These are phyloP conservation scores for Neonectria hederae DNA, from an alignment of 2,329 filamentous ascomycete species.

Conservation along the genomic window DNA sequence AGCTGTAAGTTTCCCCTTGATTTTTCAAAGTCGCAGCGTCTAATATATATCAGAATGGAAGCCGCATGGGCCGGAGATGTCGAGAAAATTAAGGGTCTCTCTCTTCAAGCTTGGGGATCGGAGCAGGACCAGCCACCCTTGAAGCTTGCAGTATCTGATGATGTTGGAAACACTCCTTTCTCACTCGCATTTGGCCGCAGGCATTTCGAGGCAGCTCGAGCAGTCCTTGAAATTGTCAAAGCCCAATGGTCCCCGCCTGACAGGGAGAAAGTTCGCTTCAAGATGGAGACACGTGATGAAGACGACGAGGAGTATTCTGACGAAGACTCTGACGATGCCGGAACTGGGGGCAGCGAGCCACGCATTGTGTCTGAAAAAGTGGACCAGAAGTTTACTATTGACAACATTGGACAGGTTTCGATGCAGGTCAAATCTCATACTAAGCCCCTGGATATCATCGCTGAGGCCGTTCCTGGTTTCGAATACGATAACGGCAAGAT, in stretches of 20 bases:
- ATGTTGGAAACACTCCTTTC: slow-evolving; percentile 65
- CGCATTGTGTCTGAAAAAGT: slow-evolving; percentile 64
- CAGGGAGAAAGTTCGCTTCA: slow-evolving; percentile 61
- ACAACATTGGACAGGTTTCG: slow-evolving; percentile 76
- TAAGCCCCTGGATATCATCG: slow-evolving; percentile 64
- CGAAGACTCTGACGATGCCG: slow-evolving; percentile 50
- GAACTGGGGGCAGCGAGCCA: slow-evolving; percentile 49
- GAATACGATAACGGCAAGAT: slow-evolving; percentile 43
- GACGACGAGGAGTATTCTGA: slow-evolving; percentile 52
- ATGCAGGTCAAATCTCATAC: slow-evolving; percentile 73
- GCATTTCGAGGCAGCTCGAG: slow-evolving; percentile 69
- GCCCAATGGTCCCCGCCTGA: slow-evolving; percentile 72
- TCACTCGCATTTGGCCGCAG: slow-evolving; percentile 73
- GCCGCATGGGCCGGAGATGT: slow-evolving; percentile 78
- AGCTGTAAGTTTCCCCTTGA: slow-evolving; percentile 60
- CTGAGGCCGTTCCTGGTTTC: slow-evolving; percentile 49
- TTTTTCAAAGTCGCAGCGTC: neutral
- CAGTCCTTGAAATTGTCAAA: slow-evolving; percentile 74
- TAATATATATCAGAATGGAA: slow-evolving; percentile 63
- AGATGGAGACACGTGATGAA: slow-evolving; percentile 49
- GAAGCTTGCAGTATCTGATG: slow-evolving; percentile 68
- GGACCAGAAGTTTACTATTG: slow-evolving; percentile 76
- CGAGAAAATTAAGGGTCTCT: slow-evolving; percentile 70
- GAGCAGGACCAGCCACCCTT: slow-evolving; percentile 67
- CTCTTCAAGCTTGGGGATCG: slow-evolving; percentile 66